Evolutionary conservation across 2,329 filamentous ascomycete species (phyloP).

Genomic region (Dactylellina parvicollis): DNA sequence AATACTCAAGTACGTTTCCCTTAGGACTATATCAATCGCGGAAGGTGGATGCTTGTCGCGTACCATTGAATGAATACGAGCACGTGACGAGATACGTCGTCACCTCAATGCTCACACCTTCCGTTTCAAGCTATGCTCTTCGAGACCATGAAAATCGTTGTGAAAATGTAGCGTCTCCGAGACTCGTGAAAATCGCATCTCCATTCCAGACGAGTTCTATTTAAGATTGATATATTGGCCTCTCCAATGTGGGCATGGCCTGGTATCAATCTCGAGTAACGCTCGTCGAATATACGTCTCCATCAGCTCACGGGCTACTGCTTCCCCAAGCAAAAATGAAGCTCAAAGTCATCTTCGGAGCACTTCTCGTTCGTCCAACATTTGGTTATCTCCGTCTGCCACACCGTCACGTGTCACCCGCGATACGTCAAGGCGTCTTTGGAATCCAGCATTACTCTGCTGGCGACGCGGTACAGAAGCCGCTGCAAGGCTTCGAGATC

Average conservation of each 20-base stretch:
- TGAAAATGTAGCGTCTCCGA: not conserved
- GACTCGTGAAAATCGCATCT: no score
- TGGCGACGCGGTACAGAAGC: constrained; percentile 8
- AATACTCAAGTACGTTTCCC: no score
- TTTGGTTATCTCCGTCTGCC: constrained; percentile 30
- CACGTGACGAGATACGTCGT: not conserved
- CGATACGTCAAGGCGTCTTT: constrained; percentile 2
- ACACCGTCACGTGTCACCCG: not conserved
- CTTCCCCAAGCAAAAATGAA: not conserved
- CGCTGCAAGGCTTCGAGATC: constrained; percentile 9
- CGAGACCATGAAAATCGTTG: not conserved
- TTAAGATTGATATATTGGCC: no score
- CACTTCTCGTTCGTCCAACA: constrained; percentile 4
- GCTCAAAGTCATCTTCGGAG: not conserved
- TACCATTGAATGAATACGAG: no score
- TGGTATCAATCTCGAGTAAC: no score
- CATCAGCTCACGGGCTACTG: no score
- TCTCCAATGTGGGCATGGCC: no score
- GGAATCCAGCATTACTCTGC: constrained; percentile 9
- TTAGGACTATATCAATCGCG: no score
- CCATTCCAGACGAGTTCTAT: no score
- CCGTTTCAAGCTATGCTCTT: not conserved
- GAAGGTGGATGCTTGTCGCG: no score
- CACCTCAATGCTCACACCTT: not conserved
- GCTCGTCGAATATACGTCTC: no score